A percentile compares a stretch with the other conserved stretches of the same genome.
These are phyloP conservation scores for Phellinidium pouzarii DNA, from an alignment of 1,284 basidiomycete genomes.

Conservation along the genomic window DNA sequence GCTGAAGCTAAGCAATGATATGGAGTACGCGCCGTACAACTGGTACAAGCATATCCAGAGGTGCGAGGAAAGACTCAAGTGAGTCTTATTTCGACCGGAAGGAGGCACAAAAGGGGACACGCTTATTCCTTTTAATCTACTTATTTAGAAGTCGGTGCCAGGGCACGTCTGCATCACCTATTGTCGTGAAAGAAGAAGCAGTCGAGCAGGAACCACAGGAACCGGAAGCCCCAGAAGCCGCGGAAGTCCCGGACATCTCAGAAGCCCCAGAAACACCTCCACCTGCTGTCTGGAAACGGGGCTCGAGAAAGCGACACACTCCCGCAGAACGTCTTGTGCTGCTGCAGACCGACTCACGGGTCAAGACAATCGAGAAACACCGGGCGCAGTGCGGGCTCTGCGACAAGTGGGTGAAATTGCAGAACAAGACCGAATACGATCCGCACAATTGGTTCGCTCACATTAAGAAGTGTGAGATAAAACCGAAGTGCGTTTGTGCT, in stretches of 20 bases:
- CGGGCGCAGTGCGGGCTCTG: constrained; percentile 15
- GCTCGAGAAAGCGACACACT: constrained; percentile 9
- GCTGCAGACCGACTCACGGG: constrained; percentile 17
- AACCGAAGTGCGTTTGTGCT: constrained; percentile 4
- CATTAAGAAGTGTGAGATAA: constrained; percentile 15
- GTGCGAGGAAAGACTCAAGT: constrained; percentile 9
- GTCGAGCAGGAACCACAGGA: neutral
- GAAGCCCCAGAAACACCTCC: constrained; percentile 2
- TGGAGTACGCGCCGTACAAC: constrained; percentile 17
- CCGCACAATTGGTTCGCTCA: constrained; percentile 19
- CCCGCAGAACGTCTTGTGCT: constrained; percentile 17
- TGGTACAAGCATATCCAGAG: constrained; percentile 17
- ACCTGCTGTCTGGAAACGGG: neutral
- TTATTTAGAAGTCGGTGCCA: neutral
- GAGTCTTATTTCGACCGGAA: neutral
- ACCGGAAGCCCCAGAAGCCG: neutral
- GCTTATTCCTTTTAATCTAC: neutral
- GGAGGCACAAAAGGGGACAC: neutral
- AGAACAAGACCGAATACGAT: constrained; percentile 19
- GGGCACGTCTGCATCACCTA: neutral
- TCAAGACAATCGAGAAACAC: constrained; percentile 18
- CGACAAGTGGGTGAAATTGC: constrained; percentile 18
- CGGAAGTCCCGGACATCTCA: neutral
- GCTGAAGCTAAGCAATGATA: constrained; percentile 17
- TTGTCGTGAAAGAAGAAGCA: constrained; percentile 7